Percentiles rank a stretch among this genome's conserved stretches.
phyloP scores from a whole-genome alignment of 495 filamentous ascomycete genomes.

The Aspergillus cavernicola region DNA sequence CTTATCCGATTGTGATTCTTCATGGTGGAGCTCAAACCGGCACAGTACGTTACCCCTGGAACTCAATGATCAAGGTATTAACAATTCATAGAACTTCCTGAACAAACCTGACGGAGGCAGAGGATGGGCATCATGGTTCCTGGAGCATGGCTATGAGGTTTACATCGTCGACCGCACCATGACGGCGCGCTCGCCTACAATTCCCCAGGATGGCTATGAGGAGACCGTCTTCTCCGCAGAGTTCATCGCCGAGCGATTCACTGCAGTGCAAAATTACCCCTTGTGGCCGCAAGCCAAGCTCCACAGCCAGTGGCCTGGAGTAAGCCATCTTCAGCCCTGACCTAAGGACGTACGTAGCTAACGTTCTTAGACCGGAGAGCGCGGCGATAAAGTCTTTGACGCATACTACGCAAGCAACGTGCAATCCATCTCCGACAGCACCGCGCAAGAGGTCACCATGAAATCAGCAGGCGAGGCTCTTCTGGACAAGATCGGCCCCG shows the following conservation, averaged over 20 bases:
- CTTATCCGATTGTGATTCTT: constrained; percentile 49
- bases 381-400: constrained; percentile 42
- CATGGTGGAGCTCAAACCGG: constrained; percentile 52
- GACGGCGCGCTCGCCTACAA: constrained; percentile 40
- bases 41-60: constrained; percentile 33
- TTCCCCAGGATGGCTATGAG: constrained; percentile 26
- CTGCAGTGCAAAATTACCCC: constrained; percentile 29
- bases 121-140: constrained; percentile 47
- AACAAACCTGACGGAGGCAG: constrained; percentile 45
- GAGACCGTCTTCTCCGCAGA: constrained; percentile 28
- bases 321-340: background rate
- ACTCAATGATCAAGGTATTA: background rate
- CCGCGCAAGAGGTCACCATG: constrained; percentile 36
- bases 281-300: constrained; percentile 42
- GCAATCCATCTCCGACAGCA: constrained; percentile 32
- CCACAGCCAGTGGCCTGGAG: constrained; percentile 49
- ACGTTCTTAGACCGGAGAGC: constrained; percentile 23
- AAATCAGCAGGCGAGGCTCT: constrained; percentile 43
- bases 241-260: constrained; percentile 37
- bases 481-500: constrained; percentile 46
- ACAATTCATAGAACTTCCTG: constrained; percentile 35
- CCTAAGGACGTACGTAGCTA: background rate
- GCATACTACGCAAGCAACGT: constrained; percentile 44
- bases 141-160: constrained; percentile 40
- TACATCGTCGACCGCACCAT: constrained; percentile 45